These are phyloP conservation scores for Apiotrichum veenhuisii DNA, from an alignment of 1,284 basidiomycete species.

Conservation along the genomic window DNA sequence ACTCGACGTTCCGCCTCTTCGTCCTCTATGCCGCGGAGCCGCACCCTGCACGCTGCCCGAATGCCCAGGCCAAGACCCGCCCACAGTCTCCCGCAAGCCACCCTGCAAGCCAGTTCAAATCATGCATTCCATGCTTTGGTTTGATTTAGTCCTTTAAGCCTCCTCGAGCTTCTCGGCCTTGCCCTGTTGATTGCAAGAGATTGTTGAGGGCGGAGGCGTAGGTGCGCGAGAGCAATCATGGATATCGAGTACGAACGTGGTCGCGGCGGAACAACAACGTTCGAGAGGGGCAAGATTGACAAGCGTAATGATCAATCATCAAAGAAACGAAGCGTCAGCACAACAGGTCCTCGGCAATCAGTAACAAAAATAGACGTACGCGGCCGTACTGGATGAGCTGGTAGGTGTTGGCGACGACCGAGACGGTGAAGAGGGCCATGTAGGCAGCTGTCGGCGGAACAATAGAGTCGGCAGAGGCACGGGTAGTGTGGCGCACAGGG, in stretches of 20 bases:
- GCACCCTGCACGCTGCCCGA: too few species aligned
- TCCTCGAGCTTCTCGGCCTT: constrained; percentile 11
- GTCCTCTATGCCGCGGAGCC: too few species aligned
- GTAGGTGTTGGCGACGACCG: constrained; percentile 36
- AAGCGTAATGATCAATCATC: neutral
- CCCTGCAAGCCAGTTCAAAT: neutral
- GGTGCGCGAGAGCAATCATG: too few species aligned
- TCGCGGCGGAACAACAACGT: too few species aligned
- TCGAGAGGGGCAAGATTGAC: neutral
- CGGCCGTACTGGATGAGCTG: constrained; percentile 44
- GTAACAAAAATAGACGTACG: constrained; percentile 24
- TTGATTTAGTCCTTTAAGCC: too few species aligned
- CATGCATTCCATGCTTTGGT: constrained; percentile 1
- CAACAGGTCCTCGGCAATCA: neutral
- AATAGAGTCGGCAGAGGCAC: neutral
- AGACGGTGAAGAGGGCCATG: constrained; percentile 40
- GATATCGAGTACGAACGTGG: too few species aligned
- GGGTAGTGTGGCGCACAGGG: neutral
- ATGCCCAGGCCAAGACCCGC: too few species aligned
- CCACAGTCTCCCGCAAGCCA: neutral
- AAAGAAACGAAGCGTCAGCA: constrained; percentile 10
- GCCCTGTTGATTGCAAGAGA: constrained; percentile 13
- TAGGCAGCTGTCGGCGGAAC: constrained; percentile 35
- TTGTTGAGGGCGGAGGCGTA: too few species aligned
- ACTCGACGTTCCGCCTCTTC: too few species aligned